These are phyloP conservation scores for Aspergillus viridinutans DNA, from an alignment of 2,329 filamentous ascomycete genomes.

Conservation along the genomic window DNA sequence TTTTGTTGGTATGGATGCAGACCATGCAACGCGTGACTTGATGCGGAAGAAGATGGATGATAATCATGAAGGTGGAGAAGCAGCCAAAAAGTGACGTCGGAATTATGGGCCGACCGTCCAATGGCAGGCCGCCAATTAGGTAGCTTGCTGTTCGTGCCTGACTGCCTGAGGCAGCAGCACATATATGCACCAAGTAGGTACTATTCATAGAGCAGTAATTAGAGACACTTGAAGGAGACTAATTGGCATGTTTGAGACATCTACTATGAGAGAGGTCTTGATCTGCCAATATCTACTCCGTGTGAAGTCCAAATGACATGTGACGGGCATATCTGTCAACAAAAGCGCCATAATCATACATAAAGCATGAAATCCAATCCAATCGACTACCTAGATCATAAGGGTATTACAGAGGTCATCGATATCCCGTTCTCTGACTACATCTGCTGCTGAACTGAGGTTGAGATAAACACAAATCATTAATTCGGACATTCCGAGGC, in stretches of 20 bases:
- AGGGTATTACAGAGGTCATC: not conserved
- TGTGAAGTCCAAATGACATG: not conserved
- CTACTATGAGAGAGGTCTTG: too few relatives aligned
- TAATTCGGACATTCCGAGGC: not conserved
- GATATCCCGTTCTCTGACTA: not conserved
- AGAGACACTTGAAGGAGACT: too few relatives aligned
- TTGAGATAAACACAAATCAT: not conserved
- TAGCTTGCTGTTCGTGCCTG: not conserved
- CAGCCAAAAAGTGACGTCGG: not conserved
- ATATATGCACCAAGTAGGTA: not conserved
- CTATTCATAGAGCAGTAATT: not conserved
- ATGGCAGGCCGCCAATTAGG: not conserved
- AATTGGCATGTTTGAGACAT: not conserved
- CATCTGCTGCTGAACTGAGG: not conserved
- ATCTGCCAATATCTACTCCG: too few relatives aligned
- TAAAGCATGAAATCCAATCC: not conserved
- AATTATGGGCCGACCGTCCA: not conserved
- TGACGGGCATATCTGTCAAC: not conserved
- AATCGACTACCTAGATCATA: not conserved
- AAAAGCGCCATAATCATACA: not conserved
- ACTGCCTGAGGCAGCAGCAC: not conserved
- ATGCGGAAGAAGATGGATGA: not conserved
- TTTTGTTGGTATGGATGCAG: not conserved
- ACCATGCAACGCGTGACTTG: not conserved
- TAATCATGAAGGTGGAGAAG: not conserved